Percentiles rank a stretch among this genome's conserved stretches.
Conservation (phyloP, 2,329 filamentous ascomycete genomes). For the Dactylellina haptotyla region DNA sequence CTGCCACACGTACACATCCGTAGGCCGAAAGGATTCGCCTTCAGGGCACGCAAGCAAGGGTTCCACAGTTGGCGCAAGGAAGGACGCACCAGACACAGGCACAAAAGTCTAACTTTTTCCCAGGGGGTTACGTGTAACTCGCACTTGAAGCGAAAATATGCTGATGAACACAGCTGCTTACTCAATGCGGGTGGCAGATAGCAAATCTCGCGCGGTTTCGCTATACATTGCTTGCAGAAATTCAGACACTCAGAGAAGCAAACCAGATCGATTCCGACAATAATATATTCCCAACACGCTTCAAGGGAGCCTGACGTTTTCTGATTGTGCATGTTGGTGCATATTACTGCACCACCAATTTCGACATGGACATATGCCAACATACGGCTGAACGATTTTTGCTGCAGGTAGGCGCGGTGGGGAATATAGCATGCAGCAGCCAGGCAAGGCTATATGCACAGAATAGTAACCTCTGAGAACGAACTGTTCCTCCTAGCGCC, state of each 20-base stretch:
- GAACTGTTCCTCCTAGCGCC: constrained; percentile 1
- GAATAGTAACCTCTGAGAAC: too few relatives aligned
- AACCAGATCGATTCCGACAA: too few relatives aligned
- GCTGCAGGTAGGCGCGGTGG: background rate
- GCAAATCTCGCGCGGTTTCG: background rate
- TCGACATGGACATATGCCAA: background rate
- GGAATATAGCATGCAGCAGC: background rate
- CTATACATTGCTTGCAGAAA: too few relatives aligned
- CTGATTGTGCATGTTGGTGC: background rate
- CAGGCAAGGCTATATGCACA: too few relatives aligned
- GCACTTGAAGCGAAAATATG: background rate
- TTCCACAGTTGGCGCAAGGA: constrained; percentile 37
- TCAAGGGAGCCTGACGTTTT: background rate
- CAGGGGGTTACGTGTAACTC: constrained; percentile 45
- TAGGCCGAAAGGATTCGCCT: constrained; percentile 45
- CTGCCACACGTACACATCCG: constrained; percentile 16
- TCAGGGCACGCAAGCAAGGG: constrained; percentile 22
- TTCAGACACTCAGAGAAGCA: background rate
- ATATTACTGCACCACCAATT: too few relatives aligned
- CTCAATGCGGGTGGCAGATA: constrained; percentile 3
- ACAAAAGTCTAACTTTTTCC: background rate
- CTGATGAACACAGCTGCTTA: constrained; percentile 15
- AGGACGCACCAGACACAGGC: background rate
- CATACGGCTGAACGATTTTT: background rate
- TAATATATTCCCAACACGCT: too few relatives aligned